These are phyloP conservation scores for Porpolomopsis calyptriformis DNA, from an alignment of 768 basidiomycete genomes.

Conservation along the genomic window DNA sequence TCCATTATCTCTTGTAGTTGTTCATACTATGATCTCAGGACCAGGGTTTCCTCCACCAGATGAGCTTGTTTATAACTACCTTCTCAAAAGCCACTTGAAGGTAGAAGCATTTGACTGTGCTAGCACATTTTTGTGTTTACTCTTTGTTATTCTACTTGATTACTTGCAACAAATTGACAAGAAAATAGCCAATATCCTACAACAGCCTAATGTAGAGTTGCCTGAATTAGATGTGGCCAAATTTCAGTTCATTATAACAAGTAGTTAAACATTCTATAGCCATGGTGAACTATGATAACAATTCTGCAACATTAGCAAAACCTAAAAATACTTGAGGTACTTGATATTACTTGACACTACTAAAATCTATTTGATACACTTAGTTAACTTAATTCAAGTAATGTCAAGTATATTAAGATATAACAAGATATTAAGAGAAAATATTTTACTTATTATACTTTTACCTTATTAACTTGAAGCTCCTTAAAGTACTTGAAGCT, in stretches of 20 bases:
- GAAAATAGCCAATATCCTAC: neutral
- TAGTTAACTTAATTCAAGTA: too few relatives aligned
- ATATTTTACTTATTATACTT: too few relatives aligned
- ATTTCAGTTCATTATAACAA: slow-evolving; percentile 1
- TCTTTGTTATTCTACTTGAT: neutral
- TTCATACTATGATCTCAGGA: neutral
- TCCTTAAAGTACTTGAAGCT: too few relatives aligned
- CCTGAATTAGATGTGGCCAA: neutral
- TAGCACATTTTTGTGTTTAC: slow-evolving; percentile 1
- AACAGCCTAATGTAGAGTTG: neutral
- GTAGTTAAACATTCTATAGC: neutral
- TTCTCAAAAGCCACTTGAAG: neutral
- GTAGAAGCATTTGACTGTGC: neutral
- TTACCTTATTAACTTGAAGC: too few relatives aligned
- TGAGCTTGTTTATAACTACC: neutral
- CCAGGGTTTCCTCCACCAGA: neutral
- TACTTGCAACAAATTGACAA: slow-evolving; percentile 1
- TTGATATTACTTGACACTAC: too few relatives aligned
- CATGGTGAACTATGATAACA: neutral
- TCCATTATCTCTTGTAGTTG: neutral
- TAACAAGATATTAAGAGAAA: too few relatives aligned
- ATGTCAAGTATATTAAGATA: too few relatives aligned
- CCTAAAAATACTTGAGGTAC: too few relatives aligned
- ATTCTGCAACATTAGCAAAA: too few relatives aligned
- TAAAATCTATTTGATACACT: too few relatives aligned